phyloP scores from a whole-genome alignment of 305 asterid species.

The Fraxinus paxiana region DNA sequence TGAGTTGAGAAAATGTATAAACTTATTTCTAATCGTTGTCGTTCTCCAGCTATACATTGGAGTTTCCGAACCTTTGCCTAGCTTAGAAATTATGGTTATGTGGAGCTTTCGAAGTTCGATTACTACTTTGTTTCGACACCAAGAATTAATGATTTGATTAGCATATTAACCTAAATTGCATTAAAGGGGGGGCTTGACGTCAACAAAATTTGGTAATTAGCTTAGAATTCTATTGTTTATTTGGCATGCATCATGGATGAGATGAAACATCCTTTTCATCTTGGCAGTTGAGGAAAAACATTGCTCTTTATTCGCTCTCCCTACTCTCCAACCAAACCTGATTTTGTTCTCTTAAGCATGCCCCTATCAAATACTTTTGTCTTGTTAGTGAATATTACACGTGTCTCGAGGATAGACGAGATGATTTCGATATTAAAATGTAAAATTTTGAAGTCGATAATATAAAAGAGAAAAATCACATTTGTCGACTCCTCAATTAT shows the following conservation, averaged over 20 bases:
- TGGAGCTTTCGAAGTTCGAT: background rate
- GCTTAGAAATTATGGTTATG: background rate
- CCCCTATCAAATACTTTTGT: background rate
- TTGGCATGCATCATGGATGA: background rate
- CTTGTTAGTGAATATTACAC: background rate
- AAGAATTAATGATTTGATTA: background rate
- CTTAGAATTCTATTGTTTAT: background rate
- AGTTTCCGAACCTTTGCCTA: background rate
- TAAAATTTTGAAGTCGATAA: too few species aligned
- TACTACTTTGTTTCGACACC: background rate
- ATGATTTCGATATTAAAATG: background rate
- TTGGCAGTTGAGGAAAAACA: constrained; percentile 24
- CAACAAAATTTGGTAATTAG: background rate
- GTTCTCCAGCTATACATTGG: too few species aligned
- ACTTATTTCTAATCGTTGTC: too few species aligned
- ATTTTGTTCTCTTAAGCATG: too few species aligned
- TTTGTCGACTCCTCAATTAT: background rate
- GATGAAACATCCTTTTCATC: constrained; percentile 25
- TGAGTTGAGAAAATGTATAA: too few species aligned
- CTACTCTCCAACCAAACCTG: background rate
- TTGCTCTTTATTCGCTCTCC: background rate
- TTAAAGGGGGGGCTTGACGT: background rate
- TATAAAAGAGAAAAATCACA: too few species aligned
- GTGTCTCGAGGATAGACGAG: background rate
- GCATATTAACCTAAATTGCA: background rate